Evolutionary conservation across 768 basidiomycete species (phyloP), one percentile per base, ranked within the genome.

Genomic region (Russula emetica): DNA sequence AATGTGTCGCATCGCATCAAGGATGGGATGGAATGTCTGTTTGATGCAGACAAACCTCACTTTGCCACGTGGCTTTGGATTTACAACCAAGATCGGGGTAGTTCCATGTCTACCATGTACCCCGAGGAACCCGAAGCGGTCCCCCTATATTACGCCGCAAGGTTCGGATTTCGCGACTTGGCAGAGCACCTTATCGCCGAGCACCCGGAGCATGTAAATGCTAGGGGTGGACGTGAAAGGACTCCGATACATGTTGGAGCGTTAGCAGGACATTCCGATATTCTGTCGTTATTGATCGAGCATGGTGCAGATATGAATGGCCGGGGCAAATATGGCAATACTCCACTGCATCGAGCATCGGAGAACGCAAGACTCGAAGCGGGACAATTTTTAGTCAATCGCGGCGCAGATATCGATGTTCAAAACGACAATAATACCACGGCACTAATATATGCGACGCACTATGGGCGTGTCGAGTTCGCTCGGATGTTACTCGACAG

Each of bases 151-250:
- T 54, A 54, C 2, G 53, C 53, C 1, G 53, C 53, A 36, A 11
- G 3, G 34, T 14, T 36, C 34, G 53, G 53, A 54, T 54, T 54
- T 22, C 34, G 53, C 34, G 53, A 54, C 34, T 54, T 54, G 53
- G 53, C n/a, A 0, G 53, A 54, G 36, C 34, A 20, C 30, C 34
- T 54, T 5, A 9, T 54, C 11, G 34, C n/a, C 11, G 16, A 22
- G 53, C 32, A 54, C 13, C 52, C 53, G 16, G 53, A 36, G 30
- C 11, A 36, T 24, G 34, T 54, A 24, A 36, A 54, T 38, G 53
- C 53, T 14, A 16, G 3, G 22, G 53, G 53, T 7, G 34, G 53
- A 13, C 0, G 1, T 6, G 20, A 22, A 2, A 2, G 2, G 13
- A 54, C 53, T 7, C 53, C 53, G 14, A 24, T 54, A 5, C 34